A percentile compares a stretch with the other conserved stretches of the same genome.
phyloP scores from a whole-genome alignment of 2,329 filamentous ascomycete species.

The Phyllosticta citriasiana region DNA sequence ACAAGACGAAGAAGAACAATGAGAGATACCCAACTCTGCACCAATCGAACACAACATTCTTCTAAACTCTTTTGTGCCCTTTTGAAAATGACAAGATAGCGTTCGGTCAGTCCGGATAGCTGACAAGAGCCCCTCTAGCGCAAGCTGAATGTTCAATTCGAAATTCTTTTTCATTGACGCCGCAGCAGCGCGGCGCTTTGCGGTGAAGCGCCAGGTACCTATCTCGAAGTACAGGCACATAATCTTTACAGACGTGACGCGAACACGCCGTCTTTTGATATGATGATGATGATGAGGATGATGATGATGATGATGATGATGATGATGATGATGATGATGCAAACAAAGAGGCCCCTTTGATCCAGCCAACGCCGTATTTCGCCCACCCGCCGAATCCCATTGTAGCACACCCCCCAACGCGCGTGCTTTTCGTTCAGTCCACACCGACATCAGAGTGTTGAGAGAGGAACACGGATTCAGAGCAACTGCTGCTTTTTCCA shows the following conservation, averaged over 20 bases:
- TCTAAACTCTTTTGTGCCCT: neutral
- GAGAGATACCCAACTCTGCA: neutral
- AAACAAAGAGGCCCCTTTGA: neutral
- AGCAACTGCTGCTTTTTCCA: neutral
- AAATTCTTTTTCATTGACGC: neutral
- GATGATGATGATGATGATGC: neutral
- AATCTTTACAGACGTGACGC: neutral
- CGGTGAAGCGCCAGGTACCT: too few species aligned
- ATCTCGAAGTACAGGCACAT: neutral
- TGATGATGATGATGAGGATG: neutral
- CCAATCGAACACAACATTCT: neutral
- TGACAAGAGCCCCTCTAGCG: too few species aligned
- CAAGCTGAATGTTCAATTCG: neutral
- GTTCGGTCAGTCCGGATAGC: too few species aligned
- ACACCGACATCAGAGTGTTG: neutral
- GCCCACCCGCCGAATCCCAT: neutral
- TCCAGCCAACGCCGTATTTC: neutral
- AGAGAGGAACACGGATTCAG: neutral
- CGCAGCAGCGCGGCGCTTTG: neutral
- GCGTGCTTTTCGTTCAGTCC: neutral
- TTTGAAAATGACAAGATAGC: neutral
- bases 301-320: neutral
- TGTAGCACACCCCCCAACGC: neutral
- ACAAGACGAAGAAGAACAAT: neutral
- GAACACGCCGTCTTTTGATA: neutral